Conservation (phyloP, 176 grass and related monocot species). For the Elymus sibiricus region DNA sequence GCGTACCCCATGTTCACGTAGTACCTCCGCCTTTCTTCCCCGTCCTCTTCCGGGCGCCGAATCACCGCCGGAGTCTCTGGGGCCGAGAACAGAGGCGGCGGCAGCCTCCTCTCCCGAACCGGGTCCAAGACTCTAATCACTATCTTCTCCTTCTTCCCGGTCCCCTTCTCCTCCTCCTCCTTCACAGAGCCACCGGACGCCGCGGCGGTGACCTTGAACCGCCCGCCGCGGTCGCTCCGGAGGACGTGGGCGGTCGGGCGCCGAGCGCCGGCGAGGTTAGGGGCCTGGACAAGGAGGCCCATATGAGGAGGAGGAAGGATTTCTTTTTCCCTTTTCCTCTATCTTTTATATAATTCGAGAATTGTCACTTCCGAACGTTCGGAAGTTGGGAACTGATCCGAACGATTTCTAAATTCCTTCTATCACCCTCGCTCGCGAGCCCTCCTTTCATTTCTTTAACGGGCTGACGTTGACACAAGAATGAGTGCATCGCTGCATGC, state of each 20-base stretch:
- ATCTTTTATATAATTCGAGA: neutral
- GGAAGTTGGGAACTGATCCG: no score
- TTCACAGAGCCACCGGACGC: constrained; percentile 29
- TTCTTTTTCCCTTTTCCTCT: neutral
- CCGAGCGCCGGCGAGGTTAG: constrained; percentile 26
- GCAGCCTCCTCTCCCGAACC: constrained; percentile 40
- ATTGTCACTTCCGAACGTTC: no score
- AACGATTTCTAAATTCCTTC: no score
- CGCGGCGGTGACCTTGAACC: constrained; percentile 18
- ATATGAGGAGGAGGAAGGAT: constrained; percentile 10
- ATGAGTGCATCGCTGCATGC: no score
- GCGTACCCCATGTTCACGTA: constrained; percentile 89
- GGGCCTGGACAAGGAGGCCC: constrained; percentile 36
- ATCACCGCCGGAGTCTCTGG: constrained; percentile 9
- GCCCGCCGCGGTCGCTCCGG: constrained; percentile 4
- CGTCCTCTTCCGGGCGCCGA: constrained; percentile 4
- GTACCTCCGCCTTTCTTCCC: constrained; percentile 56
- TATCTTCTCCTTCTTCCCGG: constrained; percentile 30
- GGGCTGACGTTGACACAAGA: no score
- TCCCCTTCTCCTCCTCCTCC: constrained; percentile 38
- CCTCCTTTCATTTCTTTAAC: no score
- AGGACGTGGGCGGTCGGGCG: neutral
- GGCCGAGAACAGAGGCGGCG: constrained; percentile 38
- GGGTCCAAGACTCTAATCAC: constrained; percentile 87
- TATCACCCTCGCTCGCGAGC: no score